These are phyloP conservation scores for Triglochin maritima DNA, from an alignment of 106 monocot genomes.

Conservation along the genomic window DNA sequence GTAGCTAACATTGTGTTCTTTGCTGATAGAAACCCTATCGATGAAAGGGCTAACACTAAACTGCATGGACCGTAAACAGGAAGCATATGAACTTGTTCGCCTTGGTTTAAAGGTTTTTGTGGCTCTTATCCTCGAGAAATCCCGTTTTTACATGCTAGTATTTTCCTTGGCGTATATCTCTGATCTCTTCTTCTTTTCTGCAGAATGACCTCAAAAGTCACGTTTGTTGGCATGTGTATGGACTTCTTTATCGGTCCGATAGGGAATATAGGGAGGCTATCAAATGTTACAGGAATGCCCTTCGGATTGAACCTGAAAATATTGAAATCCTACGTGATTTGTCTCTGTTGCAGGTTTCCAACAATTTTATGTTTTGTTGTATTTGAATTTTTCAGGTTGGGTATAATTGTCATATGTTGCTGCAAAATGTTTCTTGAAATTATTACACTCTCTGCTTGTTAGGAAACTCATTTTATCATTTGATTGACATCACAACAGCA, in stretches of 20 bases:
- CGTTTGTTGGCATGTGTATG: conserved; percentile 99
- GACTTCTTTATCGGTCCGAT: conserved; percentile 94
- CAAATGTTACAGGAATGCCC: conserved; percentile 96
- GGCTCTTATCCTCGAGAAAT: background rate
- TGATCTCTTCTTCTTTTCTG: conserved; percentile 4
- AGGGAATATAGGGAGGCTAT: conserved; percentile 98
- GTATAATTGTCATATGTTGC: background rate
- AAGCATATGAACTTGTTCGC: conserved; percentile 96
- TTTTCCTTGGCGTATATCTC: background rate
- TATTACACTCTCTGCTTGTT: no score
- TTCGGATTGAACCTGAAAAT: conserved; percentile 91
- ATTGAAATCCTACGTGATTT: conserved; percentile 96
- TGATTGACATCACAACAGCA: no score
- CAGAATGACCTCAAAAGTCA: conserved; percentile 99
- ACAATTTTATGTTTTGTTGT: background rate
- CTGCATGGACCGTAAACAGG: conserved; percentile 93
- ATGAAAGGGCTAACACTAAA: conserved; percentile 97
- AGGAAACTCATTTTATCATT: no score
- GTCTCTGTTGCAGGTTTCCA: conserved; percentile 76
- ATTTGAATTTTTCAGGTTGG: no score
- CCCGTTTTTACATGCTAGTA: background rate
- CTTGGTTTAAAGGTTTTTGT: conserved; percentile 79
- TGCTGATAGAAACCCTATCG: conserved; percentile 75
- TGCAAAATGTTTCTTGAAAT: no score
- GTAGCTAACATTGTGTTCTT: background rate